Evolutionary conservation across 768 basidiomycete genomes (phyloP).

Genomic region (Suillus variegatus): DNA sequence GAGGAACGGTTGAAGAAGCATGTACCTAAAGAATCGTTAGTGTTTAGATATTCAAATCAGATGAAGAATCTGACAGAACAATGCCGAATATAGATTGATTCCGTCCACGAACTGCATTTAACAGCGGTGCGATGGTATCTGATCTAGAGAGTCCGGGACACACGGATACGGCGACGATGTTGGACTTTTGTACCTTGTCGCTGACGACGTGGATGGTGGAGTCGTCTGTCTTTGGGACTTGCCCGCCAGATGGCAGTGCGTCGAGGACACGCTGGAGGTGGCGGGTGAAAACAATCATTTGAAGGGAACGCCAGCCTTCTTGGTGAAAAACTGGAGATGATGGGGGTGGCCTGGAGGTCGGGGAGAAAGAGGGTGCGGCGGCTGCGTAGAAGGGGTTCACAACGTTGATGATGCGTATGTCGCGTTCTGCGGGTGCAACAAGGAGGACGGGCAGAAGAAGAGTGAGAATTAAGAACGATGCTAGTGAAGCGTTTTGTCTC

Average conservation of each 20-base stretch:
- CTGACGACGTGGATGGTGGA: constrained; percentile 38
- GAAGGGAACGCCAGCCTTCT: constrained; percentile 68
- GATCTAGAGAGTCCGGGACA: constrained; percentile 76
- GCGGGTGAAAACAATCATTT: constrained; percentile 62
- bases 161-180: constrained; percentile 73
- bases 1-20: constrained; percentile 65
- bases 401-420: constrained; percentile 86
- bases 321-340: constrained; percentile 41
- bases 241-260: constrained; percentile 67
- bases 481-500: constrained; percentile 55
- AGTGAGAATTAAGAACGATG: constrained; percentile 79
- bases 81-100: constrained; percentile 45
- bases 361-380: constrained; percentile 49
- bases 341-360: constrained; percentile 28
- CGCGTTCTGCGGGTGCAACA: constrained; percentile 82
- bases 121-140: constrained; percentile 59
- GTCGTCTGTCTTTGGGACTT: constrained; percentile 43
- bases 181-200: constrained; percentile 56
- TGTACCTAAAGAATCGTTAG: constrained; percentile 48
- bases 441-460: constrained; percentile 79
- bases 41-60: constrained; percentile 9
- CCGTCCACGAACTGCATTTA: constrained; percentile 29
- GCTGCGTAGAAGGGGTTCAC: constrained; percentile 92
- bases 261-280: constrained; percentile 87
- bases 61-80: constrained; percentile 44